Conservation (phyloP, 176 grass and related monocot species). For the Saccharum spontaneum region DNA sequence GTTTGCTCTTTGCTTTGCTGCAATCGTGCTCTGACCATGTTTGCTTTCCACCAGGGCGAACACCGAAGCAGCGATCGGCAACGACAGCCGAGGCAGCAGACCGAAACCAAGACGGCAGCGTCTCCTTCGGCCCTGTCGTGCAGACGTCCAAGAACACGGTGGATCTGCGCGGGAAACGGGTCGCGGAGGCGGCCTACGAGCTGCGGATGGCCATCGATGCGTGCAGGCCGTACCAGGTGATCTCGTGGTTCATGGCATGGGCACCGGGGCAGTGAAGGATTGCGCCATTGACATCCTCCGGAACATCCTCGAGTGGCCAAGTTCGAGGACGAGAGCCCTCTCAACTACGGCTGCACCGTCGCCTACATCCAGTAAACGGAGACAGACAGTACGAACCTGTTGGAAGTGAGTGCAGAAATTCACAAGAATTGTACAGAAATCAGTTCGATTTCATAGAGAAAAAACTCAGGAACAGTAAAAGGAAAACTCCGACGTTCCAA, state of each 20-base stretch:
- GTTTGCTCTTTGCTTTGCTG: background rate
- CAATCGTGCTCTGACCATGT: slow-evolving; percentile 2
- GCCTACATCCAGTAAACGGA: slow-evolving; percentile 56
- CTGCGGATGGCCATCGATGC: slow-evolving; percentile 56
- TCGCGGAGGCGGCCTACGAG: slow-evolving; percentile 49
- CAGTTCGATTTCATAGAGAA: background rate
- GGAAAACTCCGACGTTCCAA: background rate
- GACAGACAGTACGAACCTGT: background rate
- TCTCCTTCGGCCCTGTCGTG: slow-evolving; percentile 56
- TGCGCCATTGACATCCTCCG: slow-evolving; percentile 40
- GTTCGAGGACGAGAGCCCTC: slow-evolving; percentile 65
- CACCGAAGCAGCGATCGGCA: slow-evolving; percentile 17
- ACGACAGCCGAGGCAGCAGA: background rate
- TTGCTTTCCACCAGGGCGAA: slow-evolving; percentile 15
- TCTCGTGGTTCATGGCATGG: slow-evolving; percentile 65
- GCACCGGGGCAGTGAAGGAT: slow-evolving; percentile 62
- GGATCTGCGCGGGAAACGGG: slow-evolving; percentile 55
- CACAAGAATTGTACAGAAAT: background rate
- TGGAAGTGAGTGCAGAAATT: background rate
- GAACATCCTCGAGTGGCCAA: slow-evolving; percentile 65
- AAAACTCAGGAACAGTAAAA: background rate
- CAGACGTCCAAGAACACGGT: slow-evolving; percentile 73
- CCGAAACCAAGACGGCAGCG: background rate
- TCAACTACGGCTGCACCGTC: slow-evolving; percentile 72
- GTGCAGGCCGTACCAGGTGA: slow-evolving; percentile 49